Base-by-base conservation (phyloP, 2,329 filamentous ascomycete genomes). In the Myriosclerotinia scirpicola region DNA sequence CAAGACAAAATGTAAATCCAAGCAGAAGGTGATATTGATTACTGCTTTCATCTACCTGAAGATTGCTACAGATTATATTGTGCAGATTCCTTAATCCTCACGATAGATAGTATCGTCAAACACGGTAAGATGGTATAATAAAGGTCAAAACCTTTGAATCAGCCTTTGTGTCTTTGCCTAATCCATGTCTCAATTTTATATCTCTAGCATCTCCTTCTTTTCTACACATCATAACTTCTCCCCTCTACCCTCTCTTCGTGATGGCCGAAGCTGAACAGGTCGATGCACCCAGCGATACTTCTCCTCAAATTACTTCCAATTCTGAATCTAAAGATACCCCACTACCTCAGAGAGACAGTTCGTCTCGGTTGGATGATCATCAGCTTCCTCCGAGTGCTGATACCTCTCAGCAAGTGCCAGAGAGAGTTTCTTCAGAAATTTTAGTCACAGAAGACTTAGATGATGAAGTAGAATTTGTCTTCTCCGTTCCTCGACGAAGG, bases 391-490 rank as follows among this genome's bases (percentile, higher is more conserved):
- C 15, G 46, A 20, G 22, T 44, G 46, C 7, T 12, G 42, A 46
- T 40, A 42, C 30, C 17, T 5, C 9, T 22, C 52, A 63, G 44
- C 36, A 48, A 44, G 40, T 54, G 40, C 58, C 44, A 60, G 48
- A 46, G 48, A 42, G 5, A n/a, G 36, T 9, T 4, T 7, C 56
- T 46, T 11, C 40, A 36, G 58, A 40, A 30, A 64, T 30, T 2
- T 22, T 11, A 36, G 14, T 20, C 20, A 20, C 53, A n/a, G 55
- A 78, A 70, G 68, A 73, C 63, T 71, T 70, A 34, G 79, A 81
- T 58, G 77, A 79, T 67, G 81, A 82, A 60, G 75, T 82, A 42
- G 76, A 81, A 69, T 80, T 82, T 64, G 74, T 83, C 42, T 81
- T 79, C 54, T 78, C 77, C 26, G 78, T 79, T 34, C 79, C 80